Percentiles rank a stretch among this genome's conserved stretches.
Evolutionary conservation across 768 basidiomycete species (phyloP).

Genomic region (Pilatotrama ljubarskyi): DNA sequence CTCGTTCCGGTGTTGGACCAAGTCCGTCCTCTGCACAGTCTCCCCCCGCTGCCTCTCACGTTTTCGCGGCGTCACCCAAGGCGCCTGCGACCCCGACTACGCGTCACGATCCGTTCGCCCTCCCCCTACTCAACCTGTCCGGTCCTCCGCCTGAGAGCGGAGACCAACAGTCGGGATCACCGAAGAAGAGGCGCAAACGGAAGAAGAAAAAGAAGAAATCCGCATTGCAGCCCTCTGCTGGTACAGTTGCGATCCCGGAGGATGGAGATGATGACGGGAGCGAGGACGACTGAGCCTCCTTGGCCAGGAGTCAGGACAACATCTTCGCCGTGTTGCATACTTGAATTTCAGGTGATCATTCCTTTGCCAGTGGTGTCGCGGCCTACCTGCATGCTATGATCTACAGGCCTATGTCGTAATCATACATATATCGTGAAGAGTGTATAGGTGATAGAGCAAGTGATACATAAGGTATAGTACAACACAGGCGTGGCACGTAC

Average conservation of each 20-base stretch:
- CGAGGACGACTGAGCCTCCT: neutral
- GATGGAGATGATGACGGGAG: neutral
- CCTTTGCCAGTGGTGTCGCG: too few species aligned
- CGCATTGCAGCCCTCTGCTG: neutral
- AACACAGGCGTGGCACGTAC: neutral
- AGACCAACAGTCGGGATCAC: constrained; percentile 13
- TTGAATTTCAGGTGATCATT: too few species aligned
- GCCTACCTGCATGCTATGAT: too few species aligned
- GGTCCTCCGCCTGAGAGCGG: constrained; percentile 43
- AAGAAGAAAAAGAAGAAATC: constrained; percentile 43
- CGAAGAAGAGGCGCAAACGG: constrained; percentile 60
- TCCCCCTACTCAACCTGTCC: constrained; percentile 56
- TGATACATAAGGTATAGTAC: neutral
- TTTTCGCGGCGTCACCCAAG: neutral
- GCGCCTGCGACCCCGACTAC: neutral
- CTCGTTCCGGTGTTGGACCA: neutral
- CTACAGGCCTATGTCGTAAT: too few species aligned
- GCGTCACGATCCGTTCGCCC: neutral
- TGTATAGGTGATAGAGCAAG: too few species aligned
- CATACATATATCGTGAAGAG: too few species aligned
- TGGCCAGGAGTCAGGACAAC: too few species aligned
- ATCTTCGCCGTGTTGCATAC: too few species aligned
- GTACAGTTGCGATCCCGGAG: neutral
- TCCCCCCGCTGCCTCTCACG: neutral
- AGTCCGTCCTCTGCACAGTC: neutral